Percentiles rank a stretch among this genome's conserved stretches.
phyloP scores from a whole-genome alignment of 768 basidiomycete species.

The Boletus coccyginus region DNA sequence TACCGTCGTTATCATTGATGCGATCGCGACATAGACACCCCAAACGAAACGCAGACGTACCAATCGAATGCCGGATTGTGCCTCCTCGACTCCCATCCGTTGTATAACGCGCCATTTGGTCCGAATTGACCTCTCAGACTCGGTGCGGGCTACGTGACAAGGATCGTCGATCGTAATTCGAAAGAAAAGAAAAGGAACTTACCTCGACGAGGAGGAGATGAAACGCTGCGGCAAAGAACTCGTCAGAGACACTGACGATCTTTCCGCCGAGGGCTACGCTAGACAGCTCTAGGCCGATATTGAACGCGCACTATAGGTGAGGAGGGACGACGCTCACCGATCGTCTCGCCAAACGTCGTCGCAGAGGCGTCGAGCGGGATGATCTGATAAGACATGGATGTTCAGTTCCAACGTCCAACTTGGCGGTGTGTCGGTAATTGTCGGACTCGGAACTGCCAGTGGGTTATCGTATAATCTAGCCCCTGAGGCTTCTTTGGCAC shows the following conservation, averaged over 20 bases:
- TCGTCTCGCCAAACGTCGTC: conserved; percentile 45
- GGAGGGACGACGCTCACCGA: conserved; percentile 38
- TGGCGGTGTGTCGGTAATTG: no score
- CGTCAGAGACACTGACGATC: conserved; percentile 80
- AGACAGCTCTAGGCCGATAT: conserved; percentile 67
- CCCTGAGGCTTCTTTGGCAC: no score
- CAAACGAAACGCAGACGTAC: conserved; percentile 37
- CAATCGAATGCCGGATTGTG: conserved; percentile 91
- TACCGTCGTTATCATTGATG: background rate
- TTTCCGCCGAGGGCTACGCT: conserved; percentile 79
- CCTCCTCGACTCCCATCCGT: conserved; percentile 90
- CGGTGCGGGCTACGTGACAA: conserved; percentile 61
- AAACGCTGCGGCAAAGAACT: conserved; percentile 89
- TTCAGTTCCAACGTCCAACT: background rate
- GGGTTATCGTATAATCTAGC: no score
- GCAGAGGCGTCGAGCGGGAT: conserved; percentile 48
- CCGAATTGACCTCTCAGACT: conserved; percentile 97
- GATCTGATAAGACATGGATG: conserved; percentile 41
- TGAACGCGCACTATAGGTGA: background rate
- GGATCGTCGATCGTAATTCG: background rate
- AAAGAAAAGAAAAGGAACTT: conserved; percentile 21
- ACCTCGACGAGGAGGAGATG: conserved; percentile 85
- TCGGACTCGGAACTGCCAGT: no score
- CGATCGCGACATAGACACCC: no score
- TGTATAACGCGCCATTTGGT: conserved; percentile 89